Conservation (phyloP, 2,329 filamentous ascomycete genomes). For the Alternaria burnsii region DNA sequence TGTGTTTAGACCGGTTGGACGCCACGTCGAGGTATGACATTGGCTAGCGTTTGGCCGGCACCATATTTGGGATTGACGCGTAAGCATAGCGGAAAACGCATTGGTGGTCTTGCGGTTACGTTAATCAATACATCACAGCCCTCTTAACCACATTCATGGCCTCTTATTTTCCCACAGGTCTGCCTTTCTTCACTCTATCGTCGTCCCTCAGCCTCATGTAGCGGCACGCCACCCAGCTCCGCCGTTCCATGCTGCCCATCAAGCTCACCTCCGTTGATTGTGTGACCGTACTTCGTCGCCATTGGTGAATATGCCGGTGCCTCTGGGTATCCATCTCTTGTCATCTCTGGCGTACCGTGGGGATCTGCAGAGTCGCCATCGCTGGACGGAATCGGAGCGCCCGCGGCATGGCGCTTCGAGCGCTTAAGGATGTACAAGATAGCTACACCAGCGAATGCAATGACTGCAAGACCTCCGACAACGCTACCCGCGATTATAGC, state of each 20-base stretch:
- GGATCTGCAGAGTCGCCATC: neutral
- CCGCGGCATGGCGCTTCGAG: slow-evolving; percentile 3
- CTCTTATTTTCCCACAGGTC: neutral
- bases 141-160: neutral
- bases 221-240: neutral
- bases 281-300: slow-evolving; percentile 1
- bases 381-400: neutral
- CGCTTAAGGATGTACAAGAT: slow-evolving; percentile 8
- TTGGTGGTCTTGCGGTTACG: neutral
- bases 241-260: neutral
- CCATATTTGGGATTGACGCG: neutral
- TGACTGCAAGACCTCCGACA: slow-evolving; percentile 4
- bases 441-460: slow-evolving; percentile 8
- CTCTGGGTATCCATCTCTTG: neutral
- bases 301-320: neutral
- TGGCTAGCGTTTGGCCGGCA: neutral
- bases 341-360: slow-evolving; percentile 1
- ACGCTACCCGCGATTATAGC: neutral
- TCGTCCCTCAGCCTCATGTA: neutral
- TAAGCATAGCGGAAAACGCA: neutral
- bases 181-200: neutral
- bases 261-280: slow-evolving; percentile 3
- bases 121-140: neutral
- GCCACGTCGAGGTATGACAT: neutral
- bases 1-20: neutral